These are phyloP conservation scores for Dryas drummondii DNA, from an alignment of 306 rosid species.

Conservation along the genomic window DNA sequence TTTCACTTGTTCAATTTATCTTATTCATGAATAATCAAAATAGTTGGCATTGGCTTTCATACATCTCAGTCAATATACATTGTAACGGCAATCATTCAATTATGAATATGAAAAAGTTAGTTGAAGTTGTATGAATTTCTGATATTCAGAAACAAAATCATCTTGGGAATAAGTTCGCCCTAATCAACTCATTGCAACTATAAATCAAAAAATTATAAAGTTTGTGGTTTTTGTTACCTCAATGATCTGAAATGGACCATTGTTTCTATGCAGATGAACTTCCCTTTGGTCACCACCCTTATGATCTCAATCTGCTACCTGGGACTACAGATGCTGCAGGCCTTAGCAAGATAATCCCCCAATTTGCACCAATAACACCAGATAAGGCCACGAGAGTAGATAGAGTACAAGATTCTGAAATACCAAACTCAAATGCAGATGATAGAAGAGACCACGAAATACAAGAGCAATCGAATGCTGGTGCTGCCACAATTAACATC, in stretches of 20 bases:
- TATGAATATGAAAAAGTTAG: background rate
- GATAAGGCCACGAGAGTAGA: slow-evolving; percentile 38
- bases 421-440: slow-evolving; percentile 18
- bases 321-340: slow-evolving; percentile 20
- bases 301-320: slow-evolving; percentile 33
- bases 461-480: slow-evolving; percentile 28
- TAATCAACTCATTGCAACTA: background rate
- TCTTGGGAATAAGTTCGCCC: background rate
- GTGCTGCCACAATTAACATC: slow-evolving; percentile 23
- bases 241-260: slow-evolving; percentile 15
- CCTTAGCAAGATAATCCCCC: background rate
- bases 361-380: slow-evolving; percentile 50
- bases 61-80: background rate
- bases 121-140: background rate
- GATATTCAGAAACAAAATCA: background rate
- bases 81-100: background rate
- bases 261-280: slow-evolving; percentile 25
- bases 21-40: too few relatives aligned
- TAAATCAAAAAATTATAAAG: background rate
- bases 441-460: slow-evolving; percentile 29
- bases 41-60: too few relatives aligned
- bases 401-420: slow-evolving; percentile 24
- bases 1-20: background rate
- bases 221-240: slow-evolving; percentile 16
- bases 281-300: slow-evolving; percentile 10